Conservation (phyloP, 2,329 filamentous ascomycete genomes). For the Colletotrichum destructivum region DNA sequence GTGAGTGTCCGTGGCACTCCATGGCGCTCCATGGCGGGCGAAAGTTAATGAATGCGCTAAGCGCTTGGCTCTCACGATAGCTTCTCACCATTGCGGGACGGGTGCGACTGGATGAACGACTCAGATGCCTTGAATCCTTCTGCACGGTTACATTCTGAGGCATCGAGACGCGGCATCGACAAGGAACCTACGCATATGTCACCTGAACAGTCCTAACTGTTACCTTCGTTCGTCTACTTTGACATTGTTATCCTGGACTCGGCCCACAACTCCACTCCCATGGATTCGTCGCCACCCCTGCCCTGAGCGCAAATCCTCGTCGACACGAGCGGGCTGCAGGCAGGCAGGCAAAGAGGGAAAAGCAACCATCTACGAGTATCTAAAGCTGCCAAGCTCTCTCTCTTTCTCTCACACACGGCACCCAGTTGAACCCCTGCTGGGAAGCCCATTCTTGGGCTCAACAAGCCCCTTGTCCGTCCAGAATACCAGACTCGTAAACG, state of each 20-base stretch:
- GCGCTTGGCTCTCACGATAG: conserved; percentile 40
- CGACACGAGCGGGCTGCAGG: not conserved
- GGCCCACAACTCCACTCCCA: conserved; percentile 15
- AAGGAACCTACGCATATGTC: conserved; percentile 30
- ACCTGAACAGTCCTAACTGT: conserved; percentile 8
- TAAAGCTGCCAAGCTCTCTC: conserved; percentile 20
- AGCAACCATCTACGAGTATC: conserved; percentile 5
- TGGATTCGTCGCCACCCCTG: conserved; percentile 12
- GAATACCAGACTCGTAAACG: conserved; percentile 15
- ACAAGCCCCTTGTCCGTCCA: not conserved
- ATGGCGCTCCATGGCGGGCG: conserved; percentile 8
- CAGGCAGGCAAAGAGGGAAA: conserved; percentile 2
- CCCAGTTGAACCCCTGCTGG: not conserved
- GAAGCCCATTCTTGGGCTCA: not conserved
- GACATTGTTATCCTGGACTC: not conserved
- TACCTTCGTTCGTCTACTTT: conserved; percentile 19
- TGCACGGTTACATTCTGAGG: conserved; percentile 38
- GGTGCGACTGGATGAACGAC: conserved; percentile 39
- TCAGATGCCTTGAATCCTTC: conserved; percentile 27
- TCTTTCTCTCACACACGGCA: not conserved
- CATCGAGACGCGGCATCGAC: conserved; percentile 18
- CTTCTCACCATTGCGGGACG: conserved; percentile 38
- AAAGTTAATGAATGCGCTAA: conserved; percentile 34
- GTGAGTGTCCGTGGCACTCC: too few species aligned
- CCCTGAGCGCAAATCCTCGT: conserved; percentile 1